Conservation (phyloP, 306 rosid species). For the Pterocarpus macrocarpus region DNA sequence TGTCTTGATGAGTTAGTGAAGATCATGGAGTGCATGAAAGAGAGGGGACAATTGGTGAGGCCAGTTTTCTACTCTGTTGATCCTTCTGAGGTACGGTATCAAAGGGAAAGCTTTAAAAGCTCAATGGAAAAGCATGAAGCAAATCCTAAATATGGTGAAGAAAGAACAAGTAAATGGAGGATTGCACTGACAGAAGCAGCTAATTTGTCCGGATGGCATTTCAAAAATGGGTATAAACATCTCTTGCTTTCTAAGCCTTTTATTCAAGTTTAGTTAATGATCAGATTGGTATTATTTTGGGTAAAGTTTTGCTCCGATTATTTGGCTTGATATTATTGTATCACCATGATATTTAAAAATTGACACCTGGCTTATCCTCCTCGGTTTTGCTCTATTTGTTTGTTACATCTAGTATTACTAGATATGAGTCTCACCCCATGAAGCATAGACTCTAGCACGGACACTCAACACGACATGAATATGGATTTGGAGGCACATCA, state of each 20-base stretch:
- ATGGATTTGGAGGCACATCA: no score
- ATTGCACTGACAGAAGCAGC: slow-evolving; percentile 32
- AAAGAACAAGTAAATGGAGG: slow-evolving; percentile 29
- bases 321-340: not conserved
- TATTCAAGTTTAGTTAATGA: not conserved
- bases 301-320: not conserved
- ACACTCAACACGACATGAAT: no score
- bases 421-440: no score
- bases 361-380: not conserved
- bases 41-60: slow-evolving; percentile 28
- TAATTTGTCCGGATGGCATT: slow-evolving; percentile 46
- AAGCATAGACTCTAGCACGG: no score
- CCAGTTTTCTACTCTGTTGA: slow-evolving; percentile 42
- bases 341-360: not conserved
- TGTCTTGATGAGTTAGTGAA: slow-evolving; percentile 44
- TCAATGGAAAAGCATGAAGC: slow-evolving; percentile 31
- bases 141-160: not conserved
- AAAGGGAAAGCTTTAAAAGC: slow-evolving; percentile 31
- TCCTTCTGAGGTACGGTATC: slow-evolving; percentile 43
- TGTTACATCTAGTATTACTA: no score
- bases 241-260: slow-evolving; percentile 1
- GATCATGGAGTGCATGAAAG: slow-evolving; percentile 39
- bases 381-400: no score
- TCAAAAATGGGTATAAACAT: slow-evolving; percentile 40
- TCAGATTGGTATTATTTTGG: not conserved